A percentile compares a stretch with the other conserved stretches of the same genome.
Conservation (phyloP, 495 filamentous ascomycete genomes). For the Cladorrhinum samala region DNA sequence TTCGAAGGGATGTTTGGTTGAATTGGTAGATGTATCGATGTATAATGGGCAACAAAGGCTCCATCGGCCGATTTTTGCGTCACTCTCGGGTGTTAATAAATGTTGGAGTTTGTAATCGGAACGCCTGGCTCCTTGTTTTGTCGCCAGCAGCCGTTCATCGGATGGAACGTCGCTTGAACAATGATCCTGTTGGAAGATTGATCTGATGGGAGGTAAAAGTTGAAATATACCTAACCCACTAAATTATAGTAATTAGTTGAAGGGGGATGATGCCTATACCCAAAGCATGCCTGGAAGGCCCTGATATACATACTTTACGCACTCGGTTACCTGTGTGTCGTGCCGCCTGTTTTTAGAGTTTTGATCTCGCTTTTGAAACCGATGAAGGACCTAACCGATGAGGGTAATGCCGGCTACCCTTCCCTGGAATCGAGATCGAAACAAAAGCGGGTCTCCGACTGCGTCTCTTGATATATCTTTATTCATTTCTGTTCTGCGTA, state of each 20-base stretch:
- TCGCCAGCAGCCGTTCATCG: background rate
- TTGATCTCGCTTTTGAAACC: background rate
- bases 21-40: too few species aligned
- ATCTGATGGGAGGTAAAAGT: too few species aligned
- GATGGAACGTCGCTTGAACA: too few species aligned
- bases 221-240: too few species aligned
- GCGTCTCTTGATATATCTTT: background rate
- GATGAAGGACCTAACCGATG: background rate
- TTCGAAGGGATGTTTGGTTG: background rate
- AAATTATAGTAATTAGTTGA: too few species aligned
- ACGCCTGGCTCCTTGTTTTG: background rate
- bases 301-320: background rate
- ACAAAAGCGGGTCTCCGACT: background rate
- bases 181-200: too few species aligned
- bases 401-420: background rate
- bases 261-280: too few species aligned
- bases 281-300: background rate
- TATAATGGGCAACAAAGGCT: background rate
- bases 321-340: background rate
- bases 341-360: background rate
- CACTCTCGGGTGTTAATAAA: background rate
- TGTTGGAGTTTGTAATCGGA: background rate
- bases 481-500: background rate
- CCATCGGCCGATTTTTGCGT: slow-evolving; percentile 5
- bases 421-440: background rate